Base-by-base conservation (phyloP, 129 eudicot species). In the Dittrichia graveolens region DNA sequence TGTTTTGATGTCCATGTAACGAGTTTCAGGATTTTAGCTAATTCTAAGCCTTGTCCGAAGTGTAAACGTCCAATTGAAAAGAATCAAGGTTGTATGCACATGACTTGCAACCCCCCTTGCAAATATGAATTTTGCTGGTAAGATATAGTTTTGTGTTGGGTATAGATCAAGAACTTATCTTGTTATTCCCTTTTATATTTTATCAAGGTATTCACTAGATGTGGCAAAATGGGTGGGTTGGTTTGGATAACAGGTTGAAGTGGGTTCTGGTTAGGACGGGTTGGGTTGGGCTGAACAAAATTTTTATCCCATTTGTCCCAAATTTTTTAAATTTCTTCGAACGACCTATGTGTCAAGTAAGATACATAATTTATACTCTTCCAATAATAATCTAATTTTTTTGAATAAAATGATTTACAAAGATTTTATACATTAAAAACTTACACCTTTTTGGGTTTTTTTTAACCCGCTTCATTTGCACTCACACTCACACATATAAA, bases 11-110 rank as follows among this genome's bases (percentile, higher is more conserved):
- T 60, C 55, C 43, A 48, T 47, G 48, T 74, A 8, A 52, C 42
- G 14, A 34, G 11, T 67, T 68, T 43, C 83, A 90, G 99, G 99
- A 94, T 94, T 67, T 75, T 94, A 65, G 99, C 99, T 66, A 88
- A 90, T 83, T 90, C 99, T 12, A 94, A 94, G 81, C 99, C 99
- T 65, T 94, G 99, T 81, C 99, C 99, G 7, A 94, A 90, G 83
- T 94, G 99, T 88, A 94, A 94, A 81, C 87, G 99, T 18, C 99
- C 99, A 49, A 94, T 90, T 75, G 99, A 94, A 85, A 94, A 94
- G 82, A 88, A 94, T 67, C 97, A 94, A 85, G 99, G 99, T 46
- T 94, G 99, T 80, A 94, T 88, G 97, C 97, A 94, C 85, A 91
- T 91, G 88, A 88, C 97, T 11, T 91, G 97, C 80, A 86, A 88